Base-by-base conservation (phyloP, 805 yeast genomes). In the Ogataea nitratoaversa region DNA sequence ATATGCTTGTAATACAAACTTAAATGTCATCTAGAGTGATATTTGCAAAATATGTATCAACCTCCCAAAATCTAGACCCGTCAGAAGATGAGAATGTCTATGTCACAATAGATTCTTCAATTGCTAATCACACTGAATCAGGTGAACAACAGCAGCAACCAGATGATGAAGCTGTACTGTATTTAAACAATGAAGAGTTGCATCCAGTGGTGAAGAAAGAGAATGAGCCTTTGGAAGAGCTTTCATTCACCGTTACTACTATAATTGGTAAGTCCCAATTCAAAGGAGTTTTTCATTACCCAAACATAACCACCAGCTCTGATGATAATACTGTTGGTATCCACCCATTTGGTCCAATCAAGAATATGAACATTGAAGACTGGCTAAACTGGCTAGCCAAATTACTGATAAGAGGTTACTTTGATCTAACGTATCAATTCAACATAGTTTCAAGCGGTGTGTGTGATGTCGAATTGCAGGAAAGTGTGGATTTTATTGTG, bases 381-480 rank as follows among this genome's bases (percentile, higher is more conserved):
- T 36, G 38, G 38, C 13, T 20, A 5, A n/a, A 19, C 8, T 36
- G 38, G 38, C 13, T 22, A 4, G 6, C 11, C 8, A 30, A 16
- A 22, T 20, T 36, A 11, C 9, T 36, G 3, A 3, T 36, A 8
- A 4, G 9, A 14, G 38, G 38, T 3, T 14, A n/a, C 13, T 29
- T 36, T 29, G 38, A 36, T 17, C 20, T 30, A 3, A n/a, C n/a
- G 8, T 36, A 36, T 22, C 14, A 14, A 7, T 36, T 36, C 16
- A 16, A n/a, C 5, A 14, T 29, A 14, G 7, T 29, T 13, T 20
- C 32, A 17, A 17, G 18, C 6, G 17, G 14, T 6, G 27, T 25
- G 12, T 7, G 8, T 20, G 32, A 14, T 36, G 9, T 11, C 20
- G 4, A n/a, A n/a, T n/a, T n/a, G n/a, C n/a, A n/a, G n/a, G n/a